These are phyloP conservation scores for Corinectria fuckeliana DNA, from an alignment of 2,329 filamentous ascomycete genomes.

Conservation along the genomic window DNA sequence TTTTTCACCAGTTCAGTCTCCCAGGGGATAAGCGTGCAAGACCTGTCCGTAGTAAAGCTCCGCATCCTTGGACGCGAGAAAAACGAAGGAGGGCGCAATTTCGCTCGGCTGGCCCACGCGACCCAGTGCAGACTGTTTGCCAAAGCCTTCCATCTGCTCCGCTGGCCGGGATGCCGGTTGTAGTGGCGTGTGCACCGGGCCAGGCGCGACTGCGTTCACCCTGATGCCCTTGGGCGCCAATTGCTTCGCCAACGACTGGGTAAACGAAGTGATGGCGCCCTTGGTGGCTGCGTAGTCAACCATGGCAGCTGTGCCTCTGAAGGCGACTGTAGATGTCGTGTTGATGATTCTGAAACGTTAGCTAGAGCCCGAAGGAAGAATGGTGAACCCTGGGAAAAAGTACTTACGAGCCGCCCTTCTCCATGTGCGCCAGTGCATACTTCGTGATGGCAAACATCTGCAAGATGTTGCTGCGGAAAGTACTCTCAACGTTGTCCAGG, in stretches of 20 bases:
- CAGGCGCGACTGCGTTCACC: constrained; percentile 55
- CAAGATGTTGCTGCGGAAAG: constrained; percentile 63
- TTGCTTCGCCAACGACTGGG: constrained; percentile 58
- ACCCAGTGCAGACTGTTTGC: constrained; percentile 45
- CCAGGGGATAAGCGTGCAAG: constrained; percentile 48
- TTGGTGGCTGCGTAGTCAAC: constrained; percentile 65
- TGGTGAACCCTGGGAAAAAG: not conserved
- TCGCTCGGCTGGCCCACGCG: constrained; percentile 53
- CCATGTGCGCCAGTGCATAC: constrained; percentile 62
- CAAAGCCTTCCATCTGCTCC: constrained; percentile 54
- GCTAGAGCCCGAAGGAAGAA: not conserved
- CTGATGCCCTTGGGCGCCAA: constrained; percentile 63
- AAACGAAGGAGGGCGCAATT: constrained; percentile 50
- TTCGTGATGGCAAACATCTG: constrained; percentile 67
- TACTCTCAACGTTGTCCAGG: constrained; percentile 60
- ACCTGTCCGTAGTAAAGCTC: constrained; percentile 49
- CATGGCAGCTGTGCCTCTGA: constrained; percentile 57
- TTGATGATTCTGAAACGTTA: constrained; percentile 58
- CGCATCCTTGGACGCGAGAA: constrained; percentile 49
- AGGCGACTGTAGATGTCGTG: constrained; percentile 59
- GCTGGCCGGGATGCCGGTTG: constrained; percentile 51
- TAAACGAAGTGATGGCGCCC: constrained; percentile 64
- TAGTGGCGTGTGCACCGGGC: constrained; percentile 52
- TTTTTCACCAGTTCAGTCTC: constrained; percentile 37
- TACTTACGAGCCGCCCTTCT: constrained; percentile 52